These are phyloP conservation scores for Bipolaris zeicola DNA, from an alignment of 2,329 filamentous ascomycete genomes.

Conservation along the genomic window DNA sequence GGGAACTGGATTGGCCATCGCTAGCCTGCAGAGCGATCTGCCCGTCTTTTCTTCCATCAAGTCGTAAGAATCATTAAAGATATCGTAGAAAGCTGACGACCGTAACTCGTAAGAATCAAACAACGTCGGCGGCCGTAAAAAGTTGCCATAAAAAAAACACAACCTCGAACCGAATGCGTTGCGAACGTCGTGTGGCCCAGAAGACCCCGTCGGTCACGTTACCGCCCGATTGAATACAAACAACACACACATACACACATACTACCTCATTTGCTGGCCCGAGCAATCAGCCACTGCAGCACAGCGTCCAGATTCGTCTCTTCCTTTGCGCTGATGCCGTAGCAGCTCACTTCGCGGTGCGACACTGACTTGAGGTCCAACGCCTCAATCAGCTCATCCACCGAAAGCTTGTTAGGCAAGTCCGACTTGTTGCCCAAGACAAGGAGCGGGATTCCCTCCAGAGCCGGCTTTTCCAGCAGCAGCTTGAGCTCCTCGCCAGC, in stretches of 20 bases:
- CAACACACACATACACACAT: conserved; percentile 3
- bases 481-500: conserved; percentile 92
- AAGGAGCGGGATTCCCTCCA: conserved; percentile 88
- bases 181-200: conserved; percentile 29
- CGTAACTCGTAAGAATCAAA: conserved; percentile 43
- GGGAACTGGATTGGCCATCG: conserved; percentile 55
- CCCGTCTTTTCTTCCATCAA: conserved; percentile 58
- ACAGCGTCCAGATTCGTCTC: conserved; percentile 98
- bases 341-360: conserved; percentile 94
- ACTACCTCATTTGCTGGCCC: conserved; percentile 61
- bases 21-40: conserved; percentile 53
- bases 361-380: conserved; percentile 88
- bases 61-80: conserved; percentile 60
- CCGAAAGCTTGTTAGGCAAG: conserved; percentile 84
- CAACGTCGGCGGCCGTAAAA: conserved; percentile 42
- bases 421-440: conserved; percentile 98
- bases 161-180: conserved; percentile 26
- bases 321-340: conserved; percentile 97
- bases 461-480: conserved; percentile 79
- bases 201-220: conserved; percentile 32
- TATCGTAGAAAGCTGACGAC: conserved; percentile 50
- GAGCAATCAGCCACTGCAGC: conserved; percentile 93
- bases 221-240: conserved; percentile 18
- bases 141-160: conserved; percentile 26
- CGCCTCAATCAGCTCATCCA: conserved; percentile 93